Base-by-base conservation (phyloP, 306 rosid genomes). In the Trifolium subterraneum region DNA sequence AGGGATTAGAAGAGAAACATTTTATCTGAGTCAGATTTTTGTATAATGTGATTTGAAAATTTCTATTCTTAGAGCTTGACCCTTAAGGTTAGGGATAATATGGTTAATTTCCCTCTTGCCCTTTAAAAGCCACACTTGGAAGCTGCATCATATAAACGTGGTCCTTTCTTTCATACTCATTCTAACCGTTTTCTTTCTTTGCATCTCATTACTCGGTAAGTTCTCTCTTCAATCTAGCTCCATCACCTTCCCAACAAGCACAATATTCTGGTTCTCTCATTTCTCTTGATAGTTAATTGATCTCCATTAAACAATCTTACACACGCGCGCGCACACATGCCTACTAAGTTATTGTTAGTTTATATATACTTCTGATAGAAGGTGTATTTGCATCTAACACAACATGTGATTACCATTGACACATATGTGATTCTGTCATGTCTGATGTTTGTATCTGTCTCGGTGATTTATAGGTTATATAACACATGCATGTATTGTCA, bases 61-160 rank as follows among this genome's bases (percentile, higher is more conserved):
- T 64, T 73, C 77, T 54, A 76, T 10, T 31, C 44, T 39, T 10
- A 25, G 80, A 39, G 68, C 65, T 62, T 82, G 78, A 79, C 87
- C 48, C 60, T 0, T 61, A 48, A 12, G 52, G 3, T 10, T 42
- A 58, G 75, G 20, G 86, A 78, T 80, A 16, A 15, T 16, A n/a
- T 2, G 11, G 23, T 50, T 50, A 50, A 16, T 50, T 50, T 48
- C 20, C 19, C 22, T n/a, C 11, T 2, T 50, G 7, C 56, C 54
- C 56, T 50, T 50, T 50, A 50, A 16, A 50, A 50, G 22, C 23
- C 56, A 50, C 22, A 48, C 10, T 48, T 48, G 22, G 3, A 48
- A 48, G 55, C 22, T 50, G 3, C 55, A 50, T n/a, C 55, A n/a
- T 50, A n/a, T 7, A 15, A n/a, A 50, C 22, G 4, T 14, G 22